Evolutionary conservation across 2,329 filamentous ascomycete species (phyloP).

Genomic region (Leptosphaerulina australis): DNA sequence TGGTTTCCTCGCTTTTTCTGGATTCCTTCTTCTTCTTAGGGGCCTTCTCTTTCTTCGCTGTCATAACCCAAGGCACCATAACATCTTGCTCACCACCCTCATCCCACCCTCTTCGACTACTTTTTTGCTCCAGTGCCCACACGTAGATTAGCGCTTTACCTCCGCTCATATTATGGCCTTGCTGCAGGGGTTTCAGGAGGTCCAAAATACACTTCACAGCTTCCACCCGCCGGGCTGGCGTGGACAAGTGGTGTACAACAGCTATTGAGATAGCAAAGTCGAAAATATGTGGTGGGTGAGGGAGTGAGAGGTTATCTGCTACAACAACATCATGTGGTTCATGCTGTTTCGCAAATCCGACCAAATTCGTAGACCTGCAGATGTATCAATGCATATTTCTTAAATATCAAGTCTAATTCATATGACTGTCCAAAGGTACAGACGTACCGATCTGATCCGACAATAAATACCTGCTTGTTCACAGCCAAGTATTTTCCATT

Average conservation of each 20-base stretch:
- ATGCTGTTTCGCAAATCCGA: slow-evolving; percentile 60
- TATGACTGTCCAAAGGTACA: slow-evolving; percentile 17
- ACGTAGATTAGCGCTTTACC: slow-evolving; percentile 84
- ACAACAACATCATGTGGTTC: slow-evolving; percentile 72
- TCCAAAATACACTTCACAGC: slow-evolving; percentile 74
- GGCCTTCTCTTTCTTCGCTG: slow-evolving; percentile 47
- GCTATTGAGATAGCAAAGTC: slow-evolving; percentile 96
- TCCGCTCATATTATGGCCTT: slow-evolving; percentile 18
- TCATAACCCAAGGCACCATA: slow-evolving; percentile 92
- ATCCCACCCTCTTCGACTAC: slow-evolving; percentile 87
- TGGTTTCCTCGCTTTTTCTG: slow-evolving; percentile 11
- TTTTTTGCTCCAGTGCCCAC: slow-evolving; percentile 92
- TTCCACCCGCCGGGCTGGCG: slow-evolving; percentile 70
- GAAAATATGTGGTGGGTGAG: slow-evolving; percentile 69
- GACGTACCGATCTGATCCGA: slow-evolving; percentile 82
- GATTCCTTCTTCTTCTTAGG: slow-evolving; percentile 28
- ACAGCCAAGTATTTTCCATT: slow-evolving; percentile 94
- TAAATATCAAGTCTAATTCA: neutral
- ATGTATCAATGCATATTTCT: slow-evolving; percentile 1
- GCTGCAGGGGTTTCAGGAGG: slow-evolving; percentile 57
- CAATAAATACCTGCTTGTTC: slow-evolving; percentile 75
- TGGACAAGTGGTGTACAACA: slow-evolving; percentile 92
- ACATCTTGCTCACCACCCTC: slow-evolving; percentile 84
- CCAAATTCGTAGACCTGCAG: slow-evolving; percentile 62
- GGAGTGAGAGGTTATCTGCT: slow-evolving; percentile 82